Percentiles rank a stretch among this genome's conserved stretches.
These are phyloP conservation scores for Ceriops decandra DNA, from an alignment of 345 rosid genomes.

Conservation along the genomic window DNA sequence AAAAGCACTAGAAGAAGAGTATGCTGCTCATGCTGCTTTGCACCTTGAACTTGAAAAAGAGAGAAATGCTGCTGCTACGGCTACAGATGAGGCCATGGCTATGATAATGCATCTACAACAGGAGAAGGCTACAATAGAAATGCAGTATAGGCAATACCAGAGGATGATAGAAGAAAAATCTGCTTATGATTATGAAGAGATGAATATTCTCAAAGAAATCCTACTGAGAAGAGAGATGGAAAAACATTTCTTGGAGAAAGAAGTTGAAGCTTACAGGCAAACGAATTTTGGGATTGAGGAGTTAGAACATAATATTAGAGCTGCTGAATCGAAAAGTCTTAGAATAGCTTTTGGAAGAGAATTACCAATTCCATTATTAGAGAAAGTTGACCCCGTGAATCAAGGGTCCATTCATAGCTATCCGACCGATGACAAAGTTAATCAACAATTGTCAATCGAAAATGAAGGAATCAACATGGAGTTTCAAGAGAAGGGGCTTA, in stretches of 20 bases:
- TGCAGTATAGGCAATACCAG: slow-evolving; percentile 83
- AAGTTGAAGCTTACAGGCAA: slow-evolving; percentile 64
- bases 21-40: slow-evolving; percentile 42
- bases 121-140: slow-evolving; percentile 74
- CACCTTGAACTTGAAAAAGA: slow-evolving; percentile 68
- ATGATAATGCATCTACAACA: slow-evolving; percentile 80
- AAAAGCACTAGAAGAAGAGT: slow-evolving; percentile 54
- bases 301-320: slow-evolving; percentile 26
- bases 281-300: slow-evolving; percentile 38
- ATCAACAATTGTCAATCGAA: not conserved
- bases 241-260: slow-evolving; percentile 70
- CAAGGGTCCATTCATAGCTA: slow-evolving; percentile 13
- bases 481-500: slow-evolving; percentile 19
- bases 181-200: slow-evolving; percentile 81
- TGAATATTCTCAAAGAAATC: slow-evolving; percentile 79
- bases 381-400: slow-evolving; percentile 26
- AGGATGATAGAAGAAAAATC: slow-evolving; percentile 85
- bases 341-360: slow-evolving; percentile 41
- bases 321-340: slow-evolving; percentile 19
- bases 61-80: slow-evolving; percentile 76
- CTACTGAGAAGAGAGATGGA: slow-evolving; percentile 69
- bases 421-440: slow-evolving; percentile 12
- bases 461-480: slow-evolving; percentile 19
- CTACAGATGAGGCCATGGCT: slow-evolving; percentile 93
- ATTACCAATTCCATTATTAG: slow-evolving; percentile 32